Base-by-base conservation (phyloP, 306 rosid genomes). In the Delonix regia region DNA sequence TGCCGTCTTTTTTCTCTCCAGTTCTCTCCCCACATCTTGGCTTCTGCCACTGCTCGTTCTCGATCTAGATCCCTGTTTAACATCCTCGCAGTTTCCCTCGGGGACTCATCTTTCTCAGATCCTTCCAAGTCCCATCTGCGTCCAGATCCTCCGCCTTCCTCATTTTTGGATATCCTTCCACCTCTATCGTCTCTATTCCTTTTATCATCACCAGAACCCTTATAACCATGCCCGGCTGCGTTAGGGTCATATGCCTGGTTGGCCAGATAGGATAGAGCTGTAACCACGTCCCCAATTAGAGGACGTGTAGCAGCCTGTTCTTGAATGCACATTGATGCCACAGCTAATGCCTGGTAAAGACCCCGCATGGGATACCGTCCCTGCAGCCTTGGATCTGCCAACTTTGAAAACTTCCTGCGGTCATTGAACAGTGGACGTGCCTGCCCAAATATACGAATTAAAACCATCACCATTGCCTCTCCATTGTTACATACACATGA, bases 21-120 rank as follows among this genome's bases (percentile, higher is more conserved):
- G 82, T 93, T 93, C 87, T 93, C 97, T 65, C 97, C 98, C 98
- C 98, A 93, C 94, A 88, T 85, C 87, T 91, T 93, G 33, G 98
- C 98, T 84, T 93, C 98, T 14, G 98, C 98, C 36, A 93, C 98
- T 7, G 97, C 94, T 22, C 98, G 91, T 80, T 93, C 94, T 82
- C 97, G 88, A 33, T 89, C 97, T 60, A 91, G 83, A 79, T 90
- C 94, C 81, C 90, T 80, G 87, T 86, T 86, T 74, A 87, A 73
- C 78, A 93, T 91, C 81, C 90, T 82, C 10, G 88, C 97, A 5
- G 91, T 88, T 84, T 93, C 98, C 78, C 83, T 86, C 0, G 98
- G 98, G 39, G 98, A 93, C 52, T 91, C 98, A 10, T 93, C 94
- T 86, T 93, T 93, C 87, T 89, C 98, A 0, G 92, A 87, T 36